Percentiles rank a stretch among this genome's conserved stretches.
phyloP scores from a whole-genome alignment of 352 stramenopile species.

The Globisporangium heterothallicum region DNA sequence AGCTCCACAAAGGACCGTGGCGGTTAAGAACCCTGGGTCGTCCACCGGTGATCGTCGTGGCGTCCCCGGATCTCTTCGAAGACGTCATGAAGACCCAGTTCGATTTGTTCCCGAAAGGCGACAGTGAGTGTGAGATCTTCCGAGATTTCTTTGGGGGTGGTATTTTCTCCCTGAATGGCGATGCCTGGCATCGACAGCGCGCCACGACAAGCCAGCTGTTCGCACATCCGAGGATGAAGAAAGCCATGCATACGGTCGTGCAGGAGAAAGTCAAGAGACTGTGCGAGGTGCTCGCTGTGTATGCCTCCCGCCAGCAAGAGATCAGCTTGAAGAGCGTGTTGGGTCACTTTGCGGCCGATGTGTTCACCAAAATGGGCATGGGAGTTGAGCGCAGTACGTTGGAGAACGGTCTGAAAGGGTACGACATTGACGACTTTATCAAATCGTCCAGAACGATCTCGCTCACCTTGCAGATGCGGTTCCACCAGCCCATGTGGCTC shows the following conservation, averaged over 20 bases:
- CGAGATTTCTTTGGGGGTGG: constrained; percentile 54
- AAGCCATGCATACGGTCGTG: constrained; percentile 34
- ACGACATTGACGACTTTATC: constrained; percentile 19
- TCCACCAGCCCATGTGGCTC: constrained; percentile 25
- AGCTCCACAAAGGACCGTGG: constrained; percentile 19
- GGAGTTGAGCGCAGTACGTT: constrained; percentile 28
- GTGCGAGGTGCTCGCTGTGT: constrained; percentile 17
- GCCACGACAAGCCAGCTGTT: constrained; percentile 86
- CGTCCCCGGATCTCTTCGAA: constrained; percentile 25
- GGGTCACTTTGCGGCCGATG: constrained; percentile 59
- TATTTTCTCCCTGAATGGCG: constrained; percentile 60
- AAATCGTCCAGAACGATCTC: background rate
- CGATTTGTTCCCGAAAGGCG: constrained; percentile 54
- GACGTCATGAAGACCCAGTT: constrained; percentile 49
- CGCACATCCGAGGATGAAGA: constrained; percentile 40
- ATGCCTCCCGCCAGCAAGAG: background rate
- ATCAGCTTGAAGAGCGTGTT: constrained; percentile 39
- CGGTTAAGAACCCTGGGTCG: constrained; percentile 24
- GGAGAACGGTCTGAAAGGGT: constrained; percentile 15
- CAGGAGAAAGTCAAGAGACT: constrained; percentile 22
- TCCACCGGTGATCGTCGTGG: constrained; percentile 28
- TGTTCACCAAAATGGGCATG: constrained; percentile 70
- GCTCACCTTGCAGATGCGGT: constrained; percentile 10
- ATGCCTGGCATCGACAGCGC: constrained; percentile 53
- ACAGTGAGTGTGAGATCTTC: constrained; percentile 28